These are phyloP conservation scores for Stachybotrys echinatus DNA, from an alignment of 2,329 filamentous ascomycete species.

Conservation along the genomic window DNA sequence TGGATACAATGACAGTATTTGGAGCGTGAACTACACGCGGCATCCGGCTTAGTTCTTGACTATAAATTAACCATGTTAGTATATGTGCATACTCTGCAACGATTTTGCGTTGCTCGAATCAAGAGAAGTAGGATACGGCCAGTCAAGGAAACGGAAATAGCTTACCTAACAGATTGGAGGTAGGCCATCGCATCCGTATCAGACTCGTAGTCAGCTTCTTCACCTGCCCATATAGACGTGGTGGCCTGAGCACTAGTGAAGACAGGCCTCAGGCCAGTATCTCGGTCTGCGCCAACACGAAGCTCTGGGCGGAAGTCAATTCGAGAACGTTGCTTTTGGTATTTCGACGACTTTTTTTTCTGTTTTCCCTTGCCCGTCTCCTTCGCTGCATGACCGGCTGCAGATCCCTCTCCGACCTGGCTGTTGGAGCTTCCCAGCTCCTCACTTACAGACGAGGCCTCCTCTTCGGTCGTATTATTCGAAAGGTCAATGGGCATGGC, in stretches of 20 bases:
- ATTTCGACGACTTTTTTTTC: conserved; percentile 21
- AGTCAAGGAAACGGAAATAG: conserved; percentile 15
- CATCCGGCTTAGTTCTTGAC: conserved; percentile 69
- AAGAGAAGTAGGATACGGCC: conserved; percentile 1
- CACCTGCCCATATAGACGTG: conserved; percentile 39
- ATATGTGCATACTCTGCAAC: conserved; percentile 22
- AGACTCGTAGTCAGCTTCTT: conserved; percentile 63
- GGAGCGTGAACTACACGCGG: conserved; percentile 62
- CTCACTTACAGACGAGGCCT: too few species aligned
- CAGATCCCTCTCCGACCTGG: not conserved
- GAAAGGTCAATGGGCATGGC: too few species aligned
- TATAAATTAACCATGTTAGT: conserved; percentile 53
- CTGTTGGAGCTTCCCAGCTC: too few species aligned
- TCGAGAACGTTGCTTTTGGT: not conserved
- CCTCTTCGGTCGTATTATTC: too few species aligned
- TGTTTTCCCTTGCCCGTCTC: conserved; percentile 9
- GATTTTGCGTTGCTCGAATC: conserved; percentile 4
- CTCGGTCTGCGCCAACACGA: conserved; percentile 50
- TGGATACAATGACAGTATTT: conserved; percentile 45
- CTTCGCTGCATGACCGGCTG: conserved; percentile 6
- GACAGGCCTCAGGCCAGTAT: conserved; percentile 67
- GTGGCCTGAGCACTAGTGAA: conserved; percentile 57
- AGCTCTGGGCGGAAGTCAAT: conserved; percentile 28
- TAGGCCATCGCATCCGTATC: conserved; percentile 66
- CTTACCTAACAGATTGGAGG: conserved; percentile 66